Base-by-base conservation (phyloP, 495 filamentous ascomycete species). In the Aeminium ludgeri region DNA sequence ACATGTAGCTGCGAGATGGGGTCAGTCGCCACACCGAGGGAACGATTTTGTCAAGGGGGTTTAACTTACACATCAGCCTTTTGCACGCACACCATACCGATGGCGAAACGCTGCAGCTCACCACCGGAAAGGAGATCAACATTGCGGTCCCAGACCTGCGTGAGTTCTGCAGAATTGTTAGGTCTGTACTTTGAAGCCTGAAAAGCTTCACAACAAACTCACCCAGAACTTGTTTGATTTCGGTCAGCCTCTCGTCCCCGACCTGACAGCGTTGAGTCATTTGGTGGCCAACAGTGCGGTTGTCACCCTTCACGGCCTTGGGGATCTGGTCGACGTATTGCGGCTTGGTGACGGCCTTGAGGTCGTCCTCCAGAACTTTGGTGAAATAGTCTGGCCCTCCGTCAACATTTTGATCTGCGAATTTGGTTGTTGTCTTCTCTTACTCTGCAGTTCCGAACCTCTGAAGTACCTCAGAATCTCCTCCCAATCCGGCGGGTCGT, bases 271-370 rank as follows among this genome's bases (percentile, higher is more conserved):
- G 77, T 38, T 68, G 67, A 57, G 82, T 71, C 46, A 97, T 73
- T 41, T 96, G 69, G 8, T 67, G 63, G 47, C 75, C 69, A 27
- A 97, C 89, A 18, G 69, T 70, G 64, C 81, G 78, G 49, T 86
- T 70, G 12, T 76, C 55, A 6, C 76, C 74, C 52, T 78, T 81
- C 54, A 97, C 81, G 10, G 91, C 89, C 56, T 80, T 82, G 13
- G 89, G 89, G 46, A 97, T 80, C 60, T 93, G 91, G 49, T 97
- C 91, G 41, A 97, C 89, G 67, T 97, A 97, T 66, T 97, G 91
- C 49, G 89, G 89, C 70, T 97, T 97, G 41, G 93, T 83, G 31
- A 96, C 84, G 36, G 91, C 85, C 68, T 95, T 95, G 39, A 97
- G 65, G 49, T 96, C 72, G 55, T 97, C 89, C 57, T 97, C 89